Percentiles rank a stretch among this genome's conserved stretches.
phyloP scores from a whole-genome alignment of 495 filamentous ascomycete genomes.

The Neurospora sublineolata region DNA sequence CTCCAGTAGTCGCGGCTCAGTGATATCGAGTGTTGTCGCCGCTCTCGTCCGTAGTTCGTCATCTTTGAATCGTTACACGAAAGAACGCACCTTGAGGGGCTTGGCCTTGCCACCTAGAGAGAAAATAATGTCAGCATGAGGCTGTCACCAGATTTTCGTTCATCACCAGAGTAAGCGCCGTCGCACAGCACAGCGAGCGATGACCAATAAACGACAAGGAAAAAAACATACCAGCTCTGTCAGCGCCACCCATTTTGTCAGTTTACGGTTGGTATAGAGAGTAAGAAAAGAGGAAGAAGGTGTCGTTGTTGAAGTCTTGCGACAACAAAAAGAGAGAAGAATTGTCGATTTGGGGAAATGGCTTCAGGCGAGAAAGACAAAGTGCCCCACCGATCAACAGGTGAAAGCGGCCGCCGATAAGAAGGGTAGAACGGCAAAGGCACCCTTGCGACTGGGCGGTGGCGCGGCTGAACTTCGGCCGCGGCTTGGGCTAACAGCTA shows the following conservation, averaged over 20 bases:
- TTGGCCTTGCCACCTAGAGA: constrained; percentile 68
- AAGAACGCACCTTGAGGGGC: constrained; percentile 51
- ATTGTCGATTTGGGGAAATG: not conserved
- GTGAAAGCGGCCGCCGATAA: not conserved
- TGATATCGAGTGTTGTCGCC: not conserved
- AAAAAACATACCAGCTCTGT: constrained; percentile 22
- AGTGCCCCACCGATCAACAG: not conserved
- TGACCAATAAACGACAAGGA: not conserved
- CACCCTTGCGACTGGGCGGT: constrained; percentile 2
- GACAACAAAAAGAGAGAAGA: not conserved
- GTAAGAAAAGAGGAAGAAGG: not conserved
- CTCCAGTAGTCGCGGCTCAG: not conserved
- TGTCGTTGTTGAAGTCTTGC: not conserved
- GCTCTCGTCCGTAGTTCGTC: not conserved
- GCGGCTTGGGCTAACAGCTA: not conserved
- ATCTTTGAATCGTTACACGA: not conserved
- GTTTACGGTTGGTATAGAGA: not conserved
- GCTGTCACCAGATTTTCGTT: not conserved
- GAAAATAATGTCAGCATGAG: not conserved
- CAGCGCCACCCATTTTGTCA: constrained; percentile 24
- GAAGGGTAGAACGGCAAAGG: not conserved
- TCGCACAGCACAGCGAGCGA: not conserved
- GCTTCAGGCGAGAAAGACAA: constrained; percentile 1
- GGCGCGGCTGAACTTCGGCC: constrained; percentile 6
- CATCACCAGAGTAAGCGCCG: not conserved